These are phyloP conservation scores for Gossypium lobatum DNA, from an alignment of 441 rosid species.

Conservation along the genomic window DNA sequence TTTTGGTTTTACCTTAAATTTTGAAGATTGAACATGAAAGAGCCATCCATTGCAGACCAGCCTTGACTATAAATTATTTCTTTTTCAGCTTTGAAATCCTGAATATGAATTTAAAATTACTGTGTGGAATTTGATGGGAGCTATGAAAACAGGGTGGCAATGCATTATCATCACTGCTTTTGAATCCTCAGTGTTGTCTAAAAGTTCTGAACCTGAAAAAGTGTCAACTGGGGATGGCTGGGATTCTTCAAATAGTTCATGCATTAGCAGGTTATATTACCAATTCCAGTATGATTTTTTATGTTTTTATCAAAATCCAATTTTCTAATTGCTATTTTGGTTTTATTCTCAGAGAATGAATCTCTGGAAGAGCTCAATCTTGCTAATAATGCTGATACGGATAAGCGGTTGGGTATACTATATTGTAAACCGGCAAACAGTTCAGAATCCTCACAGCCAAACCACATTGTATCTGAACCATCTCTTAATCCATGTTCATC, in stretches of 20 bases:
- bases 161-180: constrained; percentile 56
- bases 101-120: not conserved
- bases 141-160: constrained; percentile 51
- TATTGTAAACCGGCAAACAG: constrained; percentile 13
- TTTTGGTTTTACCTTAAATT: not conserved
- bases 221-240: constrained; percentile 68
- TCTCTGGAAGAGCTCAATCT: constrained; percentile 71
- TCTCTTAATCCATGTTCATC: constrained; percentile 18
- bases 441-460: constrained; percentile 21
- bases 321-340: not conserved
- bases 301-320: not conserved
- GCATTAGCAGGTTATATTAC: constrained; percentile 60
- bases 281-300: not conserved
- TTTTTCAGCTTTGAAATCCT: not conserved
- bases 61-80: not conserved
- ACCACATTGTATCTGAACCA: constrained; percentile 19
- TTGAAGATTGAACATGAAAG: not conserved
- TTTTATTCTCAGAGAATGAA: constrained; percentile 46
- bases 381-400: constrained; percentile 43
- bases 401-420: constrained; percentile 20
- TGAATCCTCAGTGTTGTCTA: constrained; percentile 51
- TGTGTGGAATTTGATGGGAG: constrained; percentile 11
- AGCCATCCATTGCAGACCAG: not conserved
- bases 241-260: constrained; percentile 60
- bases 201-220: constrained; percentile 57